Conservation (phyloP, 2,329 filamentous ascomycete genomes). For the Aspergillus brunneoviolaceus region DNA sequence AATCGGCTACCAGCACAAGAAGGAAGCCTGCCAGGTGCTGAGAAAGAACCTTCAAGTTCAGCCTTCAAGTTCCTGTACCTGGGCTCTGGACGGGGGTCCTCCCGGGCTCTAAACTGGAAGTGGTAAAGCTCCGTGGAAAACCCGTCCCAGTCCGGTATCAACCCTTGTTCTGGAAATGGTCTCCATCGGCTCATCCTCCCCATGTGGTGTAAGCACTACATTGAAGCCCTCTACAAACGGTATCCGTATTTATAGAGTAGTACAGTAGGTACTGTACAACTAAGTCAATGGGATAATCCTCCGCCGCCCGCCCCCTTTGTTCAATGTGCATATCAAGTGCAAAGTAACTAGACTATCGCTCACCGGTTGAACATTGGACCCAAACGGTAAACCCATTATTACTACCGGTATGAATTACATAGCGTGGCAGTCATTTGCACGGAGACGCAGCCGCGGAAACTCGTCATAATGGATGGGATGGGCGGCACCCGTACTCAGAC, state of each 20-base stretch:
- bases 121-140: neutral
- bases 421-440: neutral
- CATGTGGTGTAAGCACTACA: too few species aligned
- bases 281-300: constrained; percentile 8
- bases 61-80: constrained; percentile 7
- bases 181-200: neutral
- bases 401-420: neutral
- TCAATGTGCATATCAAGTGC: neutral
- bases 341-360: neutral
- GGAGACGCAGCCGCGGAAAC: neutral
- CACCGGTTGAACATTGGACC: neutral
- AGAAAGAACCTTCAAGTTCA: neutral
- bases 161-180: constrained; percentile 14
- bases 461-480: neutral
- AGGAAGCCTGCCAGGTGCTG: too few species aligned
- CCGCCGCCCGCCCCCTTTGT: constrained; percentile 3
- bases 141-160: constrained; percentile 1
- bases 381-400: too few species aligned
- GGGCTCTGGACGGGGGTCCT: neutral
- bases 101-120: neutral
- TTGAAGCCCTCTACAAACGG: too few species aligned
- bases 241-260: too few species aligned
- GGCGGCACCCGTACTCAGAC: neutral
- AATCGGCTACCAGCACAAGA: too few species aligned
- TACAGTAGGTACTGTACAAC: neutral